These are phyloP conservation scores for Aquilaria malaccensis DNA, from an alignment of 345 rosid genomes.

Conservation along the genomic window DNA sequence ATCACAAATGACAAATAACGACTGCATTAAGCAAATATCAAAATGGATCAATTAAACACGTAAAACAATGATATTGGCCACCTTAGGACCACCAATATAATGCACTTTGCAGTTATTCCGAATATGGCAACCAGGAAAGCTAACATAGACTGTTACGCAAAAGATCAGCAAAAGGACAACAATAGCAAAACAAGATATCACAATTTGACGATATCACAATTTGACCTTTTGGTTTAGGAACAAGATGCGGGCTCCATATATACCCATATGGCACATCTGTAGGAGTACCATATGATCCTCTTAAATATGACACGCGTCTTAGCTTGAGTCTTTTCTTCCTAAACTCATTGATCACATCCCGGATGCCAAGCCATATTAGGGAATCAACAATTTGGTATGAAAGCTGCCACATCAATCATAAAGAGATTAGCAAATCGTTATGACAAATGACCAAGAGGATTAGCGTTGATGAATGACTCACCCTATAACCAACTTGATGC, in stretches of 20 bases:
- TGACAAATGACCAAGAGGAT: constrained; percentile 1
- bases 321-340: constrained; percentile 77
- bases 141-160: no score
- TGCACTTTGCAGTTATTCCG: no score
- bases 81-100: no score
- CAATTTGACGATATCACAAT: constrained; percentile 17
- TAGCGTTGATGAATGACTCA: constrained; percentile 21
- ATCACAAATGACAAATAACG: no score
- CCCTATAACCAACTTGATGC: constrained; percentile 88
- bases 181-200: no score
- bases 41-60: neutral
- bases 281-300: constrained; percentile 81
- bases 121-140: no score
- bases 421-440: neutral
- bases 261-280: constrained; percentile 79
- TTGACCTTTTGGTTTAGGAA: constrained; percentile 92
- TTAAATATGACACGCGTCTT: constrained; percentile 86
- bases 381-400: constrained; percentile 94
- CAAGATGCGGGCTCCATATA: constrained; percentile 94
- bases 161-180: no score
- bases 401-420: constrained; percentile 35
- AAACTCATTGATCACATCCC: constrained; percentile 86
- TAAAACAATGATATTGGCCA: no score
- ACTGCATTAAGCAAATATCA: no score
- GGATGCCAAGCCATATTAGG: constrained; percentile 89